Evolutionary conservation across 2,329 filamentous ascomycete species (phyloP), one percentile per base, ranked within the genome.

Genomic region (Pseudomassariella vexata): DNA sequence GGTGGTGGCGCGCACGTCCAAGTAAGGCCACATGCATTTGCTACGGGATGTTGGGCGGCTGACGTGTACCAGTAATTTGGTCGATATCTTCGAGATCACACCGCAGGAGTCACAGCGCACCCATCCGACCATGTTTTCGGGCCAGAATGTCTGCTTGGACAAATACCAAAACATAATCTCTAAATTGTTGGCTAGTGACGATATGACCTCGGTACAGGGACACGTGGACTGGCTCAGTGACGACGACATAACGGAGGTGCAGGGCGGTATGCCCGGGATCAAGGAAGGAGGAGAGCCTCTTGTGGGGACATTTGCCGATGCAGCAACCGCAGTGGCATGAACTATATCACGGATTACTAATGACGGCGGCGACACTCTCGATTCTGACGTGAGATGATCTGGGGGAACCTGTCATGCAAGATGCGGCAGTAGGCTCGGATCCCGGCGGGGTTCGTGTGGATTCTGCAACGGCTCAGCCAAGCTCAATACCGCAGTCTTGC

Each of bases 71-170:
- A 82, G 77, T 47, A 79, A 80, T 47, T 73, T 82, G 59, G 76
- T 82, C 38, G 77, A 82, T 49, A 74, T 82, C 28, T 81, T 80
- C 56, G 76, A 80, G 41, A 77, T 79, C 48, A 68, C 71, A 21
- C 73, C 74, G 15, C 67, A 71, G 36, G 66, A 67, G 37, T 39
- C 50, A 11, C 49, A 54, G 27, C 49, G 48, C 26, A 37, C 47
- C 19, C 51, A 53, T n/a, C 46, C 49, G 2, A 34, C 43, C 19
- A 35, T 53, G 26, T 48, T 53, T 19, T 63, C 70, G 31, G 69
- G 67, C 28, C 73, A 77, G 49, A 73, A 76, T 39, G 63, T 68
- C 27, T 68, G 70, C 36, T 54, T 74, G 16, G 62, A 70, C 30
- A 72, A 71, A 34, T 82, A 80, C 50, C 74, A 79, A 44, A 70